Base-by-base conservation (phyloP, 805 yeast genomes). In the Hanseniaspora lachancei region DNA sequence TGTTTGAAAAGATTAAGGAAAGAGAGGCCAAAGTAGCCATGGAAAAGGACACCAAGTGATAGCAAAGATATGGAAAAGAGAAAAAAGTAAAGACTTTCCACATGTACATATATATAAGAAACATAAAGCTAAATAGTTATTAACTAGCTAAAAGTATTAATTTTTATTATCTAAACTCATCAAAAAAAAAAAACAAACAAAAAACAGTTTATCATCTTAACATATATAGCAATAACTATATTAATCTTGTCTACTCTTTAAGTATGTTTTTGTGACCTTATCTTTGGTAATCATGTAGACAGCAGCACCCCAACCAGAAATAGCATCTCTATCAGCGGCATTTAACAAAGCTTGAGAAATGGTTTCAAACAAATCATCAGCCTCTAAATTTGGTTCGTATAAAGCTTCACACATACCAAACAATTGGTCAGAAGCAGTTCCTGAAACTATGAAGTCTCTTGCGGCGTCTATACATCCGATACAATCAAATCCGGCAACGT, bases 361-460 rank as follows among this genome's bases (percentile, higher is more conserved):
- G 42, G 97, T 91, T 70, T 93, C 97, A 66, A 93, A 93, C 62
- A 93, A 74, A 69, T 93, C 96, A 62, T 93, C 97, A 6, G 97
- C 89, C 68, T 81, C 97, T 62, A 95, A 75, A 65, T 86, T 74
- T 43, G 97, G 97, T 71, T 93, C 97, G 71, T 89, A 95, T 58
- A 93, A 75, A 13, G 95, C 79, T 73, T 93, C 99, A 72, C 98
- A 95, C 97, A 93, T 91, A 70, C 99, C 99, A 67, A 84, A 93
- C 57, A 93, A 75, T 73, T 93, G 98, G 66, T 91, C 96, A n/a
- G 88, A 72, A 6, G 97, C 97, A 1, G 98, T 93, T 58, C 99
- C 99, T 59, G 89, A 76, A 18, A 93, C 98, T 35, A 87, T 87
- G 67, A 93, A 93, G 71, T 93, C 98, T 63, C 87, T 79, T 54